Conservation (phyloP, 805 yeast species). For the Candida fluviatilis region DNA sequence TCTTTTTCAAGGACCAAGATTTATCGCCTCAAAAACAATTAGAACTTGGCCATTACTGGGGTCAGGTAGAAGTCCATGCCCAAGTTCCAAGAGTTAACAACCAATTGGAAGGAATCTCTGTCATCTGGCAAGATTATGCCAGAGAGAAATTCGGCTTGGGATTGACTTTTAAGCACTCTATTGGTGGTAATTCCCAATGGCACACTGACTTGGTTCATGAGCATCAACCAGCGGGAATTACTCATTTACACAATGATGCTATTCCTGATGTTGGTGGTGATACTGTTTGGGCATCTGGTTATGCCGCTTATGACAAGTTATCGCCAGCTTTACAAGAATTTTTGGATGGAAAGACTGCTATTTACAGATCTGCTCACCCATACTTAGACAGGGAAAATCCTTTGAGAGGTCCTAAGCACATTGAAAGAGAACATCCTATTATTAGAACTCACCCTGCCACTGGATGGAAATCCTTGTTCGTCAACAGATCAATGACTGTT, state of each 20-base stretch:
- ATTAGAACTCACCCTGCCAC: slow-evolving; percentile 65
- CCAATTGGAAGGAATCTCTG: slow-evolving; percentile 28
- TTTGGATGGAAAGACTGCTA: slow-evolving; percentile 51
- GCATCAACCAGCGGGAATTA: slow-evolving; percentile 33
- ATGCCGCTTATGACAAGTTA: slow-evolving; percentile 53
- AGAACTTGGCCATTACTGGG: slow-evolving; percentile 25
- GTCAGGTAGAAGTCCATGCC: slow-evolving; percentile 27
- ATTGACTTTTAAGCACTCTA: slow-evolving; percentile 24
- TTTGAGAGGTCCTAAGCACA: slow-evolving; percentile 41
- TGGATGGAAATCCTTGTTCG: slow-evolving; percentile 56
- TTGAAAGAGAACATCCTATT: slow-evolving; percentile 57
- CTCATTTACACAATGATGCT: slow-evolving; percentile 34
- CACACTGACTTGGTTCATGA: slow-evolving; percentile 38
- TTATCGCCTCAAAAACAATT: slow-evolving; percentile 28
- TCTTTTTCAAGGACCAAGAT: slow-evolving; percentile 29
- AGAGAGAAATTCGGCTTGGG: slow-evolving; percentile 21
- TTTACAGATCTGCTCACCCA: slow-evolving; percentile 38
- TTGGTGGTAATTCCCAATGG: slow-evolving; percentile 25
- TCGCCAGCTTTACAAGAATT: slow-evolving; percentile 48
- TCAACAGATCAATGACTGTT: slow-evolving; percentile 48
- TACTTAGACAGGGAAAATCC: slow-evolving; percentile 43
- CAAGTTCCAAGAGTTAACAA: slow-evolving; percentile 19
- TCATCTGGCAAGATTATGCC: slow-evolving; percentile 38
- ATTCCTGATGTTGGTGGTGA: slow-evolving; percentile 52
- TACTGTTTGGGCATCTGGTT: slow-evolving; percentile 55